Percentiles rank a stretch among this genome's conserved stretches.
phyloP scores from a whole-genome alignment of 768 basidiomycete species.

The Gelatoporia subvermispora region DNA sequence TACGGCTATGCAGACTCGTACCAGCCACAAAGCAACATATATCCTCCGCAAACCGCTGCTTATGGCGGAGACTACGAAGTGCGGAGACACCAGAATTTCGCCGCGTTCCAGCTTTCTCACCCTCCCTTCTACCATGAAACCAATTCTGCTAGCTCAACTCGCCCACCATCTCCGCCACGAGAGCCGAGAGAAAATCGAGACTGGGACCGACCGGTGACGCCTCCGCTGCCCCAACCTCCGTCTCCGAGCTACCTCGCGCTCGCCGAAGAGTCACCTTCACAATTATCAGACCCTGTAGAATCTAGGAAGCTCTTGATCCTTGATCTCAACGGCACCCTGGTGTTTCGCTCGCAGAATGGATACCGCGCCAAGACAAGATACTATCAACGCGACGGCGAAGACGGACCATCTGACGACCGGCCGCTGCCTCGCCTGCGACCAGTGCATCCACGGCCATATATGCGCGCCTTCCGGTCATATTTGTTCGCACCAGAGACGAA shows the following conservation, averaged over 20 bases:
- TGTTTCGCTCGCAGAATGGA: conserved; percentile 48
- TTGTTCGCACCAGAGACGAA: conserved; percentile 57
- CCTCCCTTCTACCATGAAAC: not conserved
- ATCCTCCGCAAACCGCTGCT: too few species aligned
- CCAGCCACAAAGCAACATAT: too few species aligned
- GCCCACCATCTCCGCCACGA: not conserved
- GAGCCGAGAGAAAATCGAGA: not conserved
- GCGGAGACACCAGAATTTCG: too few species aligned
- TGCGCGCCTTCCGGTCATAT: conserved; percentile 55
- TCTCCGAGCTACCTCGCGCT: conserved; percentile 33
- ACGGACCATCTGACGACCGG: not conserved
- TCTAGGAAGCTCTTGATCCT: conserved; percentile 65
- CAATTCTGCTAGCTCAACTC: not conserved
- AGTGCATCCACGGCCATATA: conserved; percentile 61
- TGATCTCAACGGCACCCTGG: conserved; percentile 72
- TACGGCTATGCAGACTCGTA: too few species aligned
- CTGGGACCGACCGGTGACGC: conserved; percentile 9
- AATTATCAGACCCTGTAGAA: conserved; percentile 20
- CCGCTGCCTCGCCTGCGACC: conserved; percentile 27
- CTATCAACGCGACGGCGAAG: not conserved
- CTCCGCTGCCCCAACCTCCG: conserved; percentile 22
- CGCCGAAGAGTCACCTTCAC: conserved; percentile 24
- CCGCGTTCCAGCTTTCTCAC: not conserved
- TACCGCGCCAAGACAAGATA: not conserved
- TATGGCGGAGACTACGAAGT: too few species aligned